Evolutionary conservation across 1,284 basidiomycete genomes (phyloP), one percentile per base, ranked within the genome.

Genomic region (Coniferiporia sulphurascens): DNA sequence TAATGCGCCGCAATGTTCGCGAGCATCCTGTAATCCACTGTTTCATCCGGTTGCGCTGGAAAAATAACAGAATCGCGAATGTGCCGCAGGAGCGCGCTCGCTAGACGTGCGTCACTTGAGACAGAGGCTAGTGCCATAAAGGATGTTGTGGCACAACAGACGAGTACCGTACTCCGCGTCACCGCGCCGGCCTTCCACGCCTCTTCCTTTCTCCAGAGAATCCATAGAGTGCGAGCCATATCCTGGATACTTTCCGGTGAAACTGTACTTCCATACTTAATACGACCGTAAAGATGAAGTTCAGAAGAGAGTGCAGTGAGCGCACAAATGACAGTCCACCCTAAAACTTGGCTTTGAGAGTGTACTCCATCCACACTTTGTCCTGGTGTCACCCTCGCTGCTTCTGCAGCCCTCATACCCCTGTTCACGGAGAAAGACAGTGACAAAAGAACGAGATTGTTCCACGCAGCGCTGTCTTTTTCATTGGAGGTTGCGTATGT

Each of bases 81-180:
- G 41, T 56, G 59, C 2, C 60, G 64, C 34, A 62, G 57, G n/a
- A 59, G 57, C 19, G 56, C 45, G 10, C 43, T 55, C 21, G 53
- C 50, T 13, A 61, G 43, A 41, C 55, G 48, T 35, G 32, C 3
- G 60, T 54, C 59, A 12, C 48, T 22, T 1, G 55, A 56, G 6
- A 51, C 63, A 15, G 72, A 72, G 4, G 78, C 75, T 17, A 84
- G 65, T 48, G 71, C 75, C 46, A 85, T 66, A 66, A 85, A 82
- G 2, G 78, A 72, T 1, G 74, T 69, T 4, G 74, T 65, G 22
- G 84, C 69, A 8, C 72, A 70, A 21, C 75, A 62, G 13, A 62
- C 49, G 73, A 34, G 69, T 62, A 17, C 76, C 70, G 5, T 64
- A 57, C 1, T 52, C 48, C 13, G 73, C 63, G 36, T 34, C 44